A percentile compares a stretch with the other conserved stretches of the same genome.
Conservation (phyloP, 306 rosid species). For the Ochetophila trinervis region DNA sequence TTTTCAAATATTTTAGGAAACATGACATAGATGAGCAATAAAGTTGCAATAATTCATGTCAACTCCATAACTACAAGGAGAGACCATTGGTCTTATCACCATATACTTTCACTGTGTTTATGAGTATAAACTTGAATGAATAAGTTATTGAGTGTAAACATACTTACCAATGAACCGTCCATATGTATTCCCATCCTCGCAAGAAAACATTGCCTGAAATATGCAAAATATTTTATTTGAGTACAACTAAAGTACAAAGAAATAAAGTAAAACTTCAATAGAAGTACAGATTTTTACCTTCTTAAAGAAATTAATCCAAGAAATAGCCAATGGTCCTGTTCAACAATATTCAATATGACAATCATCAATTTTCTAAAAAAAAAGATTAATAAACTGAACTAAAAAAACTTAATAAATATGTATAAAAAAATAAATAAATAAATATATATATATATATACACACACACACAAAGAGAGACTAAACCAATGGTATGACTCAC, state of each 20-base stretch:
- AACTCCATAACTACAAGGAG: no score
- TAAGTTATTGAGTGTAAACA: background rate
- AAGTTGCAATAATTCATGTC: no score
- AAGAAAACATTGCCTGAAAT: conserved; percentile 56
- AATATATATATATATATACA: no score
- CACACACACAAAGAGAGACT: no score
- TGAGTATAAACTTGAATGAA: background rate
- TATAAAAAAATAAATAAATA: background rate
- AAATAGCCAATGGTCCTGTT: conserved; percentile 63
- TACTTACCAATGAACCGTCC: conserved; percentile 73
- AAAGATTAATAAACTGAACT: background rate
- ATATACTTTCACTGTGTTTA: no score
- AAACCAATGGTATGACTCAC: no score
- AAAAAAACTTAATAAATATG: conserved; percentile 1
- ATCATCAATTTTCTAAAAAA: conserved; percentile 19
- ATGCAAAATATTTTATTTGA: conserved; percentile 25
- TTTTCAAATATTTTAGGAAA: no score
- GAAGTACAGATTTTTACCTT: conserved; percentile 45
- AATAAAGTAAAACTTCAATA: conserved; percentile 8
- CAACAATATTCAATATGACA: conserved; percentile 22
- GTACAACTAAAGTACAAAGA: conserved; percentile 18
- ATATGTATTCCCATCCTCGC: conserved; percentile 53
- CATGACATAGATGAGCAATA: no score
- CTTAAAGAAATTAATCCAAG: conserved; percentile 65
- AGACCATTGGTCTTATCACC: no score